phyloP scores from a whole-genome alignment of 225 moss, liverwort and hornwort species.

The Ulota crispa region DNA sequence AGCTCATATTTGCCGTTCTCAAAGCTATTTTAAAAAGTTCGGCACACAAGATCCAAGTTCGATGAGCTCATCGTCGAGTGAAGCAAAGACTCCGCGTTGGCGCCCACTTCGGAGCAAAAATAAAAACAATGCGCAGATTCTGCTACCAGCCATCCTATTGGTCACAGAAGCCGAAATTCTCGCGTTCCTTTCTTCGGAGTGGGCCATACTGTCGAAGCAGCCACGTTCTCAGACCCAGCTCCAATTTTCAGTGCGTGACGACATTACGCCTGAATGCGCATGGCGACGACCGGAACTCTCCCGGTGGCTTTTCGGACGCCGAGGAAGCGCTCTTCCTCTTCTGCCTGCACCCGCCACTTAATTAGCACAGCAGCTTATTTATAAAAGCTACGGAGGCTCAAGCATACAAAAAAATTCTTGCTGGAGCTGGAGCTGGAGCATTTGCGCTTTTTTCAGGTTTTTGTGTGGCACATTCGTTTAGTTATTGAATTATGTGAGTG shows the following conservation, averaged over 20 bases:
- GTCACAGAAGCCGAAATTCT: not conserved
- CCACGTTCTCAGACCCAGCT: not conserved
- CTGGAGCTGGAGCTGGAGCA: not conserved
- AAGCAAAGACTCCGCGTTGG: not conserved
- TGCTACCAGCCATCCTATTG: not conserved
- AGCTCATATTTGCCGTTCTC: not conserved
- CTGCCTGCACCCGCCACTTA: not conserved
- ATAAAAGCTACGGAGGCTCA: not conserved
- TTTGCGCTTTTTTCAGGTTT: not conserved
- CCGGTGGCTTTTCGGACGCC: not conserved
- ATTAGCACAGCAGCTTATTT: not conserved
- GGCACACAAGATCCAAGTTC: not conserved
- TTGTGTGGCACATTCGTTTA: not conserved
- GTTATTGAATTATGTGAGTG: not conserved
- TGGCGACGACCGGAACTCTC: not conserved
- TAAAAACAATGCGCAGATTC: not conserved
- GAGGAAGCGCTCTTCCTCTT: not conserved
- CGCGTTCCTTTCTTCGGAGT: not conserved
- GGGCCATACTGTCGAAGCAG: not conserved
- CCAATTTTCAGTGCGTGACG: not conserved
- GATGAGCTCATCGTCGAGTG: slow-evolving; percentile 8
- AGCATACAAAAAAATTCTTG: not conserved
- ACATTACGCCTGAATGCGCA: not conserved
- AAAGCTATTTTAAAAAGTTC: too few species aligned
- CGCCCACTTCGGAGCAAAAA: too few species aligned